These are phyloP conservation scores for Microdochium bolleyi DNA, from an alignment of 2,329 filamentous ascomycete species.

Conservation along the genomic window DNA sequence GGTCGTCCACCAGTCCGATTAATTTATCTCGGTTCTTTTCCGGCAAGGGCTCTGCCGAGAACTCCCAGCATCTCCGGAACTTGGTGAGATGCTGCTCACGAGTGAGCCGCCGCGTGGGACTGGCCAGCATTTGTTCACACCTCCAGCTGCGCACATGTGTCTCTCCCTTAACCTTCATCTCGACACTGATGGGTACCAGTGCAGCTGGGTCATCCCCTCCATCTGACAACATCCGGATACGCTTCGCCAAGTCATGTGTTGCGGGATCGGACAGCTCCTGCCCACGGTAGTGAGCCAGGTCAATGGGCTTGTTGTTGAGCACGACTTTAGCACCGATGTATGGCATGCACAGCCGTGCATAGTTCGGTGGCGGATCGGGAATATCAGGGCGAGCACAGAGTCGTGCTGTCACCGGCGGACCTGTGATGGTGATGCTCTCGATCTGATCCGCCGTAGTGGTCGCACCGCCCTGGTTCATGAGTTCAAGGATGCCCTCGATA, in stretches of 20 bases:
- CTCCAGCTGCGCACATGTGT: constrained; percentile 1
- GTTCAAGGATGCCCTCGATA: constrained; percentile 3
- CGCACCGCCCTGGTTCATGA: background rate
- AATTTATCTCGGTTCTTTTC: background rate
- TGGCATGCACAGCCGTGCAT: constrained; percentile 5
- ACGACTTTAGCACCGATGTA: constrained; percentile 4
- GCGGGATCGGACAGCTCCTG: constrained; percentile 1
- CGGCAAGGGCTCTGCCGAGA: constrained; percentile 2
- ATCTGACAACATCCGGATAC: constrained; percentile 1
- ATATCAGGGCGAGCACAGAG: constrained; percentile 2
- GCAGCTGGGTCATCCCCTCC: background rate
- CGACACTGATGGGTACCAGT: constrained; percentile 2
- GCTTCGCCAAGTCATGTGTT: constrained; percentile 2
- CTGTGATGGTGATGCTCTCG: constrained; percentile 1
- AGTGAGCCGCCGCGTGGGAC: constrained; percentile 1
- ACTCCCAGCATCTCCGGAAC: constrained; percentile 4
- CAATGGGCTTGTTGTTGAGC: constrained; percentile 1
- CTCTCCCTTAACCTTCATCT: background rate
- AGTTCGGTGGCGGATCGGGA: constrained; percentile 2
- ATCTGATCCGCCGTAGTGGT: background rate
- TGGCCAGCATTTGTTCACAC: constrained; percentile 5
- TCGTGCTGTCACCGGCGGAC: constrained; percentile 1
- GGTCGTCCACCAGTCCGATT: constrained; percentile 2
- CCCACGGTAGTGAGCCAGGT: constrained; percentile 4
- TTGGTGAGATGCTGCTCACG: constrained; percentile 4